phyloP scores from a whole-genome alignment of 352 stramenopile species.

The Blastocystis sp. region DNA sequence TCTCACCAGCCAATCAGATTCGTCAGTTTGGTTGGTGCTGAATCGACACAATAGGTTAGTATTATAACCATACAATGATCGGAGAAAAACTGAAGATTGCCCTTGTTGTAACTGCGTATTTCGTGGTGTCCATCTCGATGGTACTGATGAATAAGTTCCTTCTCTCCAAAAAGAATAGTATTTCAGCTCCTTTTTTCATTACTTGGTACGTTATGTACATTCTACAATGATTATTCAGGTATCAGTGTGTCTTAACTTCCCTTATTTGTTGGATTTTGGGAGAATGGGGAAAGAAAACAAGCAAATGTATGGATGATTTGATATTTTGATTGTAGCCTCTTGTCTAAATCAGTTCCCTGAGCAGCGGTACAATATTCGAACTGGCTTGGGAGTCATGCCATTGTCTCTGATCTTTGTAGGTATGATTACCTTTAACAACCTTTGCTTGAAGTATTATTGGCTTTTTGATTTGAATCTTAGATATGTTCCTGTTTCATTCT shows the following conservation, averaged over 20 bases:
- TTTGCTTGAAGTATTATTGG: slow-evolving; percentile 70
- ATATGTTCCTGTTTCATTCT: slow-evolving; percentile 61
- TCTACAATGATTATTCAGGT: slow-evolving; percentile 10
- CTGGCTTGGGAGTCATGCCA: slow-evolving; percentile 70
- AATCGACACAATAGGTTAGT: background rate
- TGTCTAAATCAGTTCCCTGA: slow-evolving; percentile 74
- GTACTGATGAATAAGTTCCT: slow-evolving; percentile 79
- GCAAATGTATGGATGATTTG: background rate
- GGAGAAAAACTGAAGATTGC: slow-evolving; percentile 69
- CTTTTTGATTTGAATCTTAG: slow-evolving; percentile 77
- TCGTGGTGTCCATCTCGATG: slow-evolving; percentile 75
- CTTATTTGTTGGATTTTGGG: slow-evolving; percentile 73
- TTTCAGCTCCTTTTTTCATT: slow-evolving; percentile 74
- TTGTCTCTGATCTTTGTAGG: slow-evolving; percentile 75
- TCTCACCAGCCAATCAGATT: background rate
- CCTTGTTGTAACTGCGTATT: slow-evolving; percentile 73
- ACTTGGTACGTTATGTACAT: slow-evolving; percentile 70
- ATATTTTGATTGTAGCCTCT: slow-evolving; percentile 49
- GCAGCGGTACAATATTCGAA: slow-evolving; percentile 68
- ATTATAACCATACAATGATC: slow-evolving; percentile 11
- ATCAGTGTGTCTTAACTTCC: slow-evolving; percentile 74
- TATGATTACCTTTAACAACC: slow-evolving; percentile 65
- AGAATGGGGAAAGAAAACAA: slow-evolving; percentile 65
- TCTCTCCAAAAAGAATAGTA: slow-evolving; percentile 70
- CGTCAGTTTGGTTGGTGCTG: background rate